Base-by-base conservation (phyloP, 176 grass and related monocot species). In the Eleusine coracana region DNA sequence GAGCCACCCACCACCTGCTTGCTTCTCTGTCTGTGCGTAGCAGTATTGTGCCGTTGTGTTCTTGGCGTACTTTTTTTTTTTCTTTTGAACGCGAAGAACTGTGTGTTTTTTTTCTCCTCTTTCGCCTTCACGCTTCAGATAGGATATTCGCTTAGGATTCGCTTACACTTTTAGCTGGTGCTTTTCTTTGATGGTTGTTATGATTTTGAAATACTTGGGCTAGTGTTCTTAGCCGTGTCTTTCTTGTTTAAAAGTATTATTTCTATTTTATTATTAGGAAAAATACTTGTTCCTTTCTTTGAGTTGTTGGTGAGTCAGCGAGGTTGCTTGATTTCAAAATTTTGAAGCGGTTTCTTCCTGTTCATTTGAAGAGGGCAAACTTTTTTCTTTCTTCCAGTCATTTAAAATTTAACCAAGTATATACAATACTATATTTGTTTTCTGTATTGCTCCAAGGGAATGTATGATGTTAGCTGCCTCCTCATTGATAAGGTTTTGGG, bases 41-140 rank as follows among this genome's bases (percentile, higher is more conserved):
- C 56, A 52, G 50, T 61, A 45, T 29, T n/a, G 56, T 44, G 48
- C 78, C 65, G 34, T 80, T 69, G 21, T 70, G 49, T 81, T 66
- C 23, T 25, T 72, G 36, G 46, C 37, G n/a, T 37, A 5, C 11
- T 34, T 34, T 34, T 34, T 34, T 31, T 49, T 77, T 66, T 49
- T 13, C 23, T 72, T 78, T 51, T 51, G 10, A 79, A 79, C 42
- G 48, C 29, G 29, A 3, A 40, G 31, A 54, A 21, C n/a, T n/a
- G n/a, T n/a, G n/a, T n/a, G 29, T 50, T 51, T 37, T 10, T 37
- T 62, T 29, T 27, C 17, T 25, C 1, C 25, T 42, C 3, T n/a
- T 52, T 10, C 20, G 0, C 21, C 15, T 21, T 20, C 5, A 18
- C 9, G 1, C 23, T 79, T 51, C 29, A 2, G 7, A 50, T 49